Percentiles rank a stretch among this genome's conserved stretches.
Conservation (phyloP, 1,284 basidiomycete species). For the Cryptococcus sp. region DNA sequence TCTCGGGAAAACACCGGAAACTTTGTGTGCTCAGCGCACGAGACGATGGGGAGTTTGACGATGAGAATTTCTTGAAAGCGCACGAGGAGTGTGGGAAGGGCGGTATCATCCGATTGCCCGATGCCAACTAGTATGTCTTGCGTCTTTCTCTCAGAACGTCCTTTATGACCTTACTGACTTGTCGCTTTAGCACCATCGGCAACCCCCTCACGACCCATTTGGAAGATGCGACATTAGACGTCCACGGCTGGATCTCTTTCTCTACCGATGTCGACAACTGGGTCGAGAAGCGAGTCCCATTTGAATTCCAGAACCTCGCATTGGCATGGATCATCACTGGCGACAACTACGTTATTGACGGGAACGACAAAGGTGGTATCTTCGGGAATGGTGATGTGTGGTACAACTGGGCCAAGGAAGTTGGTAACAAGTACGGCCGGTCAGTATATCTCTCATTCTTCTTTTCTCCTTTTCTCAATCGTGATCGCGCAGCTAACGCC, state of each 20-base stretch:
- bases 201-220: slow-evolving; percentile 49
- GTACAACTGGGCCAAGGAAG: slow-evolving; percentile 59
- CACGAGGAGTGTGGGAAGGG: slow-evolving; percentile 61
- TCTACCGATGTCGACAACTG: slow-evolving; percentile 64
- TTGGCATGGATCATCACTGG: slow-evolving; percentile 69
- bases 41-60: slow-evolving; percentile 56
- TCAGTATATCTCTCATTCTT: slow-evolving; percentile 38
- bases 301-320: slow-evolving; percentile 63
- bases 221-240: slow-evolving; percentile 58
- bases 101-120: slow-evolving; percentile 55
- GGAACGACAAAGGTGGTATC: slow-evolving; percentile 64
- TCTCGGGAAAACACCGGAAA: slow-evolving; percentile 18
- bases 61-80: slow-evolving; percentile 57
- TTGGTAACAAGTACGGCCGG: slow-evolving; percentile 58
- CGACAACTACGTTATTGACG: slow-evolving; percentile 63
- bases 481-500: neutral
- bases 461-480: neutral
- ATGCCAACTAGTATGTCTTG: slow-evolving; percentile 34
- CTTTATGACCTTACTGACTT: neutral
- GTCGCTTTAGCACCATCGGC: slow-evolving; percentile 15
- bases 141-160: slow-evolving; percentile 6
- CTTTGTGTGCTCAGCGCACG: slow-evolving; percentile 54
- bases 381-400: slow-evolving; percentile 65
- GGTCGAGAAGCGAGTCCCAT: slow-evolving; percentile 61
- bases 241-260: slow-evolving; percentile 64